Evolutionary conservation across 2,329 filamentous ascomycete species (phyloP), one percentile per base, ranked within the genome.

Genomic region (Rhynchosporium secalis): DNA sequence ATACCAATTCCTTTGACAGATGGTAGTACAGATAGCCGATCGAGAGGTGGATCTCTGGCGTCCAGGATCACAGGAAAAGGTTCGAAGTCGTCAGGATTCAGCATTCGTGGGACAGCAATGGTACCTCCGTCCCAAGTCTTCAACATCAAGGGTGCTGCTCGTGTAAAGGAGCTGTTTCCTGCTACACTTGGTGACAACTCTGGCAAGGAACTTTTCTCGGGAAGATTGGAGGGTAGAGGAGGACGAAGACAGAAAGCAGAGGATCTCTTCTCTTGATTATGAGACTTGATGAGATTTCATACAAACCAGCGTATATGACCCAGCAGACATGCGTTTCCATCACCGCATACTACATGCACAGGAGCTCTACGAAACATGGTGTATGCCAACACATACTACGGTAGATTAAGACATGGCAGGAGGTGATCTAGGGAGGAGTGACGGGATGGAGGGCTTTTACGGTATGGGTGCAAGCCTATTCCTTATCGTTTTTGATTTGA

Each of bases 131-230:
- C 76, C 13, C 77, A 77, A 29, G 85, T 82, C 0, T 82, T 91
- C 65, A 78, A 81, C 10, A 91, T 92, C 73, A 91, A 89, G 72
- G 89, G 89, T 2, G 78, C 80, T 2, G 85, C 87, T 2, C 75
- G 75, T 5, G 78, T 76, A 69, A 87, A 84, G 67, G 89, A 92
- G 73, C 74, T 92, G 26, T 92, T 92, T 69, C 89, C 89, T 0
- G 80, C 80, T 15, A 88, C 85, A 67, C 83, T 86, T 49, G 79
- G 78, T 31, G 75, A 73, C 26, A 90, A 91, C 71, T 76, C 81
- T 2, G 85, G 84, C 56, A 91, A 90, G 75, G 89, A 92, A 72
- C 75, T 91, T 15, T 90, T 92, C 70, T 80, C 82, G 1, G 82
- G 86, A 63, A 85, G 78, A 65, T 71, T 86, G 31, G 82, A 85